These are phyloP conservation scores for Suhomyces yuchorum DNA, from an alignment of 1,139 yeast species.

Conservation along the genomic window DNA sequence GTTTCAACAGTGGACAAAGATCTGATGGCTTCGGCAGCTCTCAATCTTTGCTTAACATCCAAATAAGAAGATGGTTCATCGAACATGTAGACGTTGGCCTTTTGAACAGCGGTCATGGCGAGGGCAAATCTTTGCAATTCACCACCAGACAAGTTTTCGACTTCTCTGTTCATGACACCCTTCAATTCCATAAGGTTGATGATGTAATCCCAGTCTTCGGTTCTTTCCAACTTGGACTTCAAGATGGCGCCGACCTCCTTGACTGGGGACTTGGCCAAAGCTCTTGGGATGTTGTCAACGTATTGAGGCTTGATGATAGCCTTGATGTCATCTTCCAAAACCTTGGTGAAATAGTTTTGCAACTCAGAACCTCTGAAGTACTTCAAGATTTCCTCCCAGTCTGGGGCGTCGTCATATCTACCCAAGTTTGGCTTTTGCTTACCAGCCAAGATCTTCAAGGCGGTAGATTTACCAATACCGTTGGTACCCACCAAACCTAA, in stretches of 20 bases:
- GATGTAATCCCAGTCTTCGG: conserved; percentile 60
- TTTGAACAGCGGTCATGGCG: conserved; percentile 95
- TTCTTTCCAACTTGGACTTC: conserved; percentile 70
- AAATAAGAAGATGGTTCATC: conserved; percentile 98
- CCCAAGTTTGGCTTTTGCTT: conserved; percentile 97
- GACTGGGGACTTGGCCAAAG: conserved; percentile 82
- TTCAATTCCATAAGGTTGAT: conserved; percentile 71
- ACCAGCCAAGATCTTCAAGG: conserved; percentile 95
- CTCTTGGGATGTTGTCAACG: conserved; percentile 95
- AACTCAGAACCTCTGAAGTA: conserved; percentile 96
- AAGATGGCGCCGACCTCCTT: conserved; percentile 85
- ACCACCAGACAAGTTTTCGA: conserved; percentile 92
- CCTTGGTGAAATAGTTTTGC: conserved; percentile 92
- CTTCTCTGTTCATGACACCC: conserved; percentile 79
- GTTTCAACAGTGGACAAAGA: conserved; percentile 72
- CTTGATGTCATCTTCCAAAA: conserved; percentile 88
- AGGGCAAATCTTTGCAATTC: conserved; percentile 97
- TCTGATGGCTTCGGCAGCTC: conserved; percentile 94
- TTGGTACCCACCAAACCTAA: conserved; percentile 96
- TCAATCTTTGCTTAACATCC: conserved; percentile 97
- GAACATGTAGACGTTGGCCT: conserved; percentile 96
- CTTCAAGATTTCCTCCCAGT: conserved; percentile 90
- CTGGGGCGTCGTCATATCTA: conserved; percentile 91
- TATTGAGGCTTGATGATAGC: conserved; percentile 97
- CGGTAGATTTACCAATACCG: conserved; percentile 99